A percentile compares a stretch with the other conserved stretches of the same genome.
Conservation (phyloP, 139 green algal species). For the Spirogloea muscicola region DNA sequence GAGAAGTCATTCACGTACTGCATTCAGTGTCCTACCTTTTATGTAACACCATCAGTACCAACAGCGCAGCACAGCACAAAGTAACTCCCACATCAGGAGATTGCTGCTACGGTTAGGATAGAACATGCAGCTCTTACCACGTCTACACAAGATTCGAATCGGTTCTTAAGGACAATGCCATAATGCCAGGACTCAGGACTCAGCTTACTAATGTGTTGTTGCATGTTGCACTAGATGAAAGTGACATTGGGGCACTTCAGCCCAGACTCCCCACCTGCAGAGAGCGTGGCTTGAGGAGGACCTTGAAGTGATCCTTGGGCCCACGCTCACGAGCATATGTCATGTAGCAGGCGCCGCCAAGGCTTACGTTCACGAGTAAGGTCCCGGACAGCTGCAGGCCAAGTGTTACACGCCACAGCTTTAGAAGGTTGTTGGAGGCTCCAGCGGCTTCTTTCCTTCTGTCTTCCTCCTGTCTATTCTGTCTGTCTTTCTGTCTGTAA, state of each 20-base stretch:
- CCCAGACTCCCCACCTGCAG: no score
- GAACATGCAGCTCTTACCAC: no score
- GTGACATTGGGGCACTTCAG: no score
- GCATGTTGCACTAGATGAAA: no score
- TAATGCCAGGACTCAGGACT: no score
- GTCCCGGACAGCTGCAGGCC: background rate
- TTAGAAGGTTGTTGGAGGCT: background rate
- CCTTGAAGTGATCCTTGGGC: background rate
- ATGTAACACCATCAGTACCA: background rate
- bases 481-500: background rate
- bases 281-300: constrained; percentile 6
- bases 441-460: background rate
- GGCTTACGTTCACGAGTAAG: constrained; percentile 1
- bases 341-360: background rate
- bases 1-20: background rate
- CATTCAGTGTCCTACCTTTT: background rate
- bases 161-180: no score
- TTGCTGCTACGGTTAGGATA: no score
- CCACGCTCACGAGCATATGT: background rate
- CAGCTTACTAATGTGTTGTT: no score
- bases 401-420: background rate
- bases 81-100: no score
- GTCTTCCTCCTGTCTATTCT: background rate
- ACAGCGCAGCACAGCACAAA: background rate
- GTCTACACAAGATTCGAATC: no score